phyloP scores from a whole-genome alignment of 345 rosid genomes.

The Eucalyptus polyanthemos region DNA sequence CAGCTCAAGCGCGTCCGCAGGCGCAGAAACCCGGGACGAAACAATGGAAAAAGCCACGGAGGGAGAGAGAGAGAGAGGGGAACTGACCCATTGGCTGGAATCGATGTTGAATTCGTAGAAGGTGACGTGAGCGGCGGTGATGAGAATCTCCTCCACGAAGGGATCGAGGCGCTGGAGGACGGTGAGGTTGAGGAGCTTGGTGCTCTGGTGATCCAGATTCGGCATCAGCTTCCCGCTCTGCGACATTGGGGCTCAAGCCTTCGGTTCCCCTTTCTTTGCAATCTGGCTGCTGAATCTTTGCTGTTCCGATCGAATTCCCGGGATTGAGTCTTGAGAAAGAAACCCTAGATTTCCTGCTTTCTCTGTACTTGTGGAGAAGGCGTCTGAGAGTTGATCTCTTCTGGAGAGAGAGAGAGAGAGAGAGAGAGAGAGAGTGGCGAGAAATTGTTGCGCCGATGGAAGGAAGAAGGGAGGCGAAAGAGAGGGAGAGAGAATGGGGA shows the following conservation, averaged over 20 bases:
- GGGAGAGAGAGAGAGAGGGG: not conserved
- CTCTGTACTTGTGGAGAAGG: not conserved
- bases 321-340: not conserved
- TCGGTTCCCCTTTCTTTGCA: not conserved
- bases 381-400: not conserved
- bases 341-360: not conserved
- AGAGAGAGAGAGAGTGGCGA: not conserved
- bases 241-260: slow-evolving; percentile 26
- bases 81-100: slow-evolving; percentile 65
- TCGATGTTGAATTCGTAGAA: slow-evolving; percentile 92
- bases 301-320: not conserved
- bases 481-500: not conserved
- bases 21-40: not conserved
- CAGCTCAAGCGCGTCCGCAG: not conserved
- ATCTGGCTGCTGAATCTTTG: not conserved
- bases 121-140: slow-evolving; percentile 94
- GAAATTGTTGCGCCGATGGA: not conserved
- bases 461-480: not conserved
- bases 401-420: not conserved
- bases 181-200: slow-evolving; percentile 77
- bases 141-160: slow-evolving; percentile 75
- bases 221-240: slow-evolving; percentile 88
- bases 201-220: slow-evolving; percentile 77
- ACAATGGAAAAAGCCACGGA: not conserved
- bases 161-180: slow-evolving; percentile 94